A percentile compares a stretch with the other conserved stretches of the same genome.
These are phyloP conservation scores for Coemansia sp. DNA, from an alignment of 192 early-diverging fungal species.

Conservation along the genomic window DNA sequence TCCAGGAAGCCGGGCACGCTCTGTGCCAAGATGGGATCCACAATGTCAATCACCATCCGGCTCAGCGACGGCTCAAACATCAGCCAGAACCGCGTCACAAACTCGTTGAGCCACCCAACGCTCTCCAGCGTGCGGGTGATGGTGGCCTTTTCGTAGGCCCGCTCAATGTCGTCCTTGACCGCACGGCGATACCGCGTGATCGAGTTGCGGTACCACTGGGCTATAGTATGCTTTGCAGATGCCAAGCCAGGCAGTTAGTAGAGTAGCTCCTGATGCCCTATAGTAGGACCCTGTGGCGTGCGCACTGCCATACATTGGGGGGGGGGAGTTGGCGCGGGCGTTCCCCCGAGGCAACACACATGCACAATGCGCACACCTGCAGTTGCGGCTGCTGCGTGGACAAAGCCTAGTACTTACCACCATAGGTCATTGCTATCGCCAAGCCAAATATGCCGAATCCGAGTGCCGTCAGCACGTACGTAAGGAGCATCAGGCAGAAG, in stretches of 20 bases:
- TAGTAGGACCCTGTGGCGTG: too few relatives aligned
- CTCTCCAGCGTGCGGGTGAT: slow-evolving; percentile 54
- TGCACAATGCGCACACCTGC: too few relatives aligned
- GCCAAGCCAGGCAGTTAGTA: background rate
- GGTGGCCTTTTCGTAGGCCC: slow-evolving; percentile 52
- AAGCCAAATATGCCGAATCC: slow-evolving; percentile 47
- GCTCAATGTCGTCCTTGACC: slow-evolving; percentile 62
- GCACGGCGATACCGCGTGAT: slow-evolving; percentile 62
- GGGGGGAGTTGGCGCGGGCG: too few relatives aligned
- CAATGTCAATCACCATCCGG: slow-evolving; percentile 61
- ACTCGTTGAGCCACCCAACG: slow-evolving; percentile 90
- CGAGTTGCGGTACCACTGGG: slow-evolving; percentile 69
- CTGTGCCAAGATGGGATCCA: slow-evolving; percentile 68
- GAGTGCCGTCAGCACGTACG: slow-evolving; percentile 43
- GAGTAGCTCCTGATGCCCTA: too few relatives aligned
- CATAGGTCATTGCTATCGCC: slow-evolving; percentile 26
- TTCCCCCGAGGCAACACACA: too few relatives aligned
- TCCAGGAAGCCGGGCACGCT: slow-evolving; percentile 76
- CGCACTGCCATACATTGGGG: too few relatives aligned
- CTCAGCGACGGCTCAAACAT: slow-evolving; percentile 85
- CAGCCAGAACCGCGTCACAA: slow-evolving; percentile 80
- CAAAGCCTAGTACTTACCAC: slow-evolving; percentile 55
- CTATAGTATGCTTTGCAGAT: slow-evolving; percentile 29
- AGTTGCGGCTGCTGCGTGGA: too few relatives aligned
- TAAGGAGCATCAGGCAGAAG: slow-evolving; percentile 45